Evolutionary conservation across 805 yeast genomes (phyloP).

Genomic region (Metschnikowia cubensis): DNA sequence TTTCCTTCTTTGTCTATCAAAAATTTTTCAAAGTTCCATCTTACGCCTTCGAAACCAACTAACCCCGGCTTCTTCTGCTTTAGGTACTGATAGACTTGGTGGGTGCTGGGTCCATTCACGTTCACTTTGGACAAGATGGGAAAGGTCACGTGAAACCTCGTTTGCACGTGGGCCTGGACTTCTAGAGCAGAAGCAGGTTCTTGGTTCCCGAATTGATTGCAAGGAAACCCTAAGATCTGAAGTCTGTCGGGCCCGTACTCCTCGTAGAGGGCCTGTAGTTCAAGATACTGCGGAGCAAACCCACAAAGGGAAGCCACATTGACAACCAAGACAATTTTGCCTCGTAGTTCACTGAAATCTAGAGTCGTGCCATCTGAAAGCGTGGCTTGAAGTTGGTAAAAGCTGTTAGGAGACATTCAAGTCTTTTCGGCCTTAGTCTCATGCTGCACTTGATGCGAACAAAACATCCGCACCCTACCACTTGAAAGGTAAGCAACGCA

Average conservation of each 20-base stretch:
- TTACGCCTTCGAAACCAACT: conserved; percentile 44
- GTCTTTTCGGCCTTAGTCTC: neutral
- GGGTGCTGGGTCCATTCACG: conserved; percentile 34
- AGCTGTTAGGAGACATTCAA: conserved; percentile 1
- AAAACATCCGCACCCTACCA: conserved; percentile 1
- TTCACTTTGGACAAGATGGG: conserved; percentile 35
- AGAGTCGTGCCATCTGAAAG: conserved; percentile 4
- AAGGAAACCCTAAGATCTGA: conserved; percentile 78
- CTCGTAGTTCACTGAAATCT: conserved; percentile 13
- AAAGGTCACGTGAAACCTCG: conserved; percentile 30
- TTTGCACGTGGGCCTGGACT: conserved; percentile 20
- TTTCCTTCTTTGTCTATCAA: conserved; percentile 53
- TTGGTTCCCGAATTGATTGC: conserved; percentile 83
- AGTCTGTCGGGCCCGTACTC: conserved; percentile 63
- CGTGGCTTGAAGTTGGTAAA: conserved; percentile 4
- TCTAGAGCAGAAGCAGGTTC: conserved; percentile 59
- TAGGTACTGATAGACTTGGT: conserved; percentile 28
- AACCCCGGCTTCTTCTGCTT: conserved; percentile 25
- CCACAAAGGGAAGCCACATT: conserved; percentile 24
- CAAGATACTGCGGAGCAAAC: conserved; percentile 43
- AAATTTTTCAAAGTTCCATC: conserved; percentile 82
- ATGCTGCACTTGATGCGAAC: neutral
- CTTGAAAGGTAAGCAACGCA: neutral
- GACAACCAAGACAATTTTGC: conserved; percentile 24
- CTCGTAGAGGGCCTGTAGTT: conserved; percentile 63